phyloP scores from a whole-genome alignment of 2,329 filamentous ascomycete genomes.

The Tolypocladium pustulatum region DNA sequence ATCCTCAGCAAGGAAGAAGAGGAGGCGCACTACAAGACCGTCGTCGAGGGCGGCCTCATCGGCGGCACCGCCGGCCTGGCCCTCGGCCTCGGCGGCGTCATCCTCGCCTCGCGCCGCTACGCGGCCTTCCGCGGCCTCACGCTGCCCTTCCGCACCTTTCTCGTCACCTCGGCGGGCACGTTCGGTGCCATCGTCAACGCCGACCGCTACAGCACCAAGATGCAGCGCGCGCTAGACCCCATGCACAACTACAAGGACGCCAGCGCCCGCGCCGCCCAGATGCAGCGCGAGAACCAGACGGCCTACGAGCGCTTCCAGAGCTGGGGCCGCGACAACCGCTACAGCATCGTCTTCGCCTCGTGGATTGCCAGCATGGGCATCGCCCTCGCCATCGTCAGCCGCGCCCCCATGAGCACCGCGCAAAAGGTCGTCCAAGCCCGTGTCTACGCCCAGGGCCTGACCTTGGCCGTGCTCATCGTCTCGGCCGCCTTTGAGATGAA shows the following conservation, averaged over 20 bases:
- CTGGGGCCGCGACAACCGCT: slow-evolving; percentile 73
- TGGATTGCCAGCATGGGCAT: slow-evolving; percentile 76
- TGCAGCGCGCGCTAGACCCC: slow-evolving; percentile 60
- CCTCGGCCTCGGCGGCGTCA: slow-evolving; percentile 56
- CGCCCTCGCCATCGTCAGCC: slow-evolving; percentile 64
- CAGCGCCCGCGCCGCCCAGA: slow-evolving; percentile 43
- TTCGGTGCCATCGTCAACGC: slow-evolving; percentile 84
- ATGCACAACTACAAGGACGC: slow-evolving; percentile 56
- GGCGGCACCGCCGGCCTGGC: slow-evolving; percentile 62
- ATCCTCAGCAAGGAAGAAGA: slow-evolving; percentile 92
- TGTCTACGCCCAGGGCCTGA: slow-evolving; percentile 87
- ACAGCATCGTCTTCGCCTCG: slow-evolving; percentile 70
- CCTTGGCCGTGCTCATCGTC: slow-evolving; percentile 72
- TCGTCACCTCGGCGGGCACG: slow-evolving; percentile 71
- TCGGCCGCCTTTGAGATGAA: slow-evolving; percentile 70
- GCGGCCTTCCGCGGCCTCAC: slow-evolving; percentile 72
- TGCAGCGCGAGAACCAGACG: slow-evolving; percentile 46
- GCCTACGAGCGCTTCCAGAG: slow-evolving; percentile 50
- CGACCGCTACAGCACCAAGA: slow-evolving; percentile 56
- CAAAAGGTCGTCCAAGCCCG: slow-evolving; percentile 93
- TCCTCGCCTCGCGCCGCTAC: slow-evolving; percentile 60
- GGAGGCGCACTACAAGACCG: slow-evolving; percentile 68
- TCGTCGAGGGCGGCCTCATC: slow-evolving; percentile 67
- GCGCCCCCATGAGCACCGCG: slow-evolving; percentile 60
- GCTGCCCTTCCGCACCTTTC: slow-evolving; percentile 81